A percentile compares a stretch with the other conserved stretches of the same genome.
These are phyloP conservation scores for Diaporthe eres DNA, from an alignment of 2,329 filamentous ascomycete genomes.

Conservation along the genomic window DNA sequence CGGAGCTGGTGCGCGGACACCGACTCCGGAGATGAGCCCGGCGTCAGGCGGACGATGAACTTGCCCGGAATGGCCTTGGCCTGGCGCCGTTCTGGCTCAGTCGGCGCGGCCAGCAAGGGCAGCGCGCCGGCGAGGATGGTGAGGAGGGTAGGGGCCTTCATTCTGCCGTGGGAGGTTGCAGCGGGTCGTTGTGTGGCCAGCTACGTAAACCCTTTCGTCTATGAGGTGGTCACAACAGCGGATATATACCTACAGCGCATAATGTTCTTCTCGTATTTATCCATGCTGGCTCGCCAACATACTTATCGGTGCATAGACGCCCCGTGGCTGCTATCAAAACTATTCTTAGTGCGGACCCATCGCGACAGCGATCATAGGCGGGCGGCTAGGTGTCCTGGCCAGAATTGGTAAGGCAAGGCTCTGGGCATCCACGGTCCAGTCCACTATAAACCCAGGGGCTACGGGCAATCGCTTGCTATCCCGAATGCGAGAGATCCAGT, in stretches of 20 bases:
- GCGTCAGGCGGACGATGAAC: slow-evolving; percentile 18
- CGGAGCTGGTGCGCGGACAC: slow-evolving; percentile 10
- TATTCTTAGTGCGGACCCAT: slow-evolving; percentile 8
- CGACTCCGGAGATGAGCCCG: slow-evolving; percentile 7
- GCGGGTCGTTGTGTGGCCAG: not conserved
- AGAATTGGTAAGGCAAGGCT: not conserved
- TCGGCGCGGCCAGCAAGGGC: slow-evolving; percentile 21
- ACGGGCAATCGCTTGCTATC: not conserved
- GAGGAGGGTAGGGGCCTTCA: slow-evolving; percentile 4
- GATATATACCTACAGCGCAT: not conserved
- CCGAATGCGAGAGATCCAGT: not conserved
- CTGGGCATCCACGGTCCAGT: not conserved
- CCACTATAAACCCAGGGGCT: not conserved
- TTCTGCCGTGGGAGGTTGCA: not conserved
- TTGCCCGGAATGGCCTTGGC: not conserved
- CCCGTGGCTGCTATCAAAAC: slow-evolving; percentile 13
- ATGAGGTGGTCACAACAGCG: not conserved
- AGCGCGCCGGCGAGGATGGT: slow-evolving; percentile 13
- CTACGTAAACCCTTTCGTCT: not conserved
- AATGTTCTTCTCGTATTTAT: not conserved
- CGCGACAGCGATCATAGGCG: not conserved
- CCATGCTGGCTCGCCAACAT: not conserved
- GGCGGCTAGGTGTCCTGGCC: not conserved
- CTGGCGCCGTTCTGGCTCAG: not conserved
- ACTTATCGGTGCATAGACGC: slow-evolving; percentile 7